Conservation (phyloP, 2,329 filamentous ascomycete species). For the Aspergillus japonicus region DNA sequence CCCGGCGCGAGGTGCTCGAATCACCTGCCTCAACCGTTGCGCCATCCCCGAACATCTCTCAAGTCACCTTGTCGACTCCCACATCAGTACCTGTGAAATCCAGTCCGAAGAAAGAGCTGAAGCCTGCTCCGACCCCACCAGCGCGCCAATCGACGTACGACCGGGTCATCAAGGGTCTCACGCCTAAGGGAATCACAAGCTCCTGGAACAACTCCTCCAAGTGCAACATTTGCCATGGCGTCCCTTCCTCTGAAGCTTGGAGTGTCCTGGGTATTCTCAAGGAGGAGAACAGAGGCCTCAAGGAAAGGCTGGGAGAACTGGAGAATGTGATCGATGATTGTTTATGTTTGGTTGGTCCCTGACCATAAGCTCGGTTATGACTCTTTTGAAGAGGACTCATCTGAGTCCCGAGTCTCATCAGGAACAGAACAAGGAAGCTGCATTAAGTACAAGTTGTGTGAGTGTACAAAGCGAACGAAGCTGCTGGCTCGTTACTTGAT, state of each 20-base stretch:
- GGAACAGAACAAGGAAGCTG: neutral
- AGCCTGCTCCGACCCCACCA: slow-evolving; percentile 9
- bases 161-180: slow-evolving; percentile 44
- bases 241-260: slow-evolving; percentile 51
- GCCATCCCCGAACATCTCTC: slow-evolving; percentile 38
- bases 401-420: neutral
- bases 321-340: slow-evolving; percentile 58
- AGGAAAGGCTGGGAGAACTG: slow-evolving; percentile 53
- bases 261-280: slow-evolving; percentile 52
- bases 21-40: slow-evolving; percentile 39
- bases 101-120: slow-evolving; percentile 30
- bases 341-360: slow-evolving; percentile 51
- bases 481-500: neutral
- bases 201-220: slow-evolving; percentile 33
- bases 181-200: slow-evolving; percentile 33
- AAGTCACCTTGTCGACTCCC: slow-evolving; percentile 30
- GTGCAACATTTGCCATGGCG: slow-evolving; percentile 44
- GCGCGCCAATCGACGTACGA: slow-evolving; percentile 40
- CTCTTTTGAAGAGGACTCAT: neutral
- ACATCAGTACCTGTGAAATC: slow-evolving; percentile 35
- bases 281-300: slow-evolving; percentile 55
- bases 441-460: neutral
- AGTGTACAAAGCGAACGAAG: neutral
- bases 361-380: neutral
- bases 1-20: slow-evolving; percentile 36